Evolutionary conservation across 2,329 filamentous ascomycete species (phyloP), one percentile per base, ranked within the genome.

Genomic region (Phaeosphaeriaceae sp.): DNA sequence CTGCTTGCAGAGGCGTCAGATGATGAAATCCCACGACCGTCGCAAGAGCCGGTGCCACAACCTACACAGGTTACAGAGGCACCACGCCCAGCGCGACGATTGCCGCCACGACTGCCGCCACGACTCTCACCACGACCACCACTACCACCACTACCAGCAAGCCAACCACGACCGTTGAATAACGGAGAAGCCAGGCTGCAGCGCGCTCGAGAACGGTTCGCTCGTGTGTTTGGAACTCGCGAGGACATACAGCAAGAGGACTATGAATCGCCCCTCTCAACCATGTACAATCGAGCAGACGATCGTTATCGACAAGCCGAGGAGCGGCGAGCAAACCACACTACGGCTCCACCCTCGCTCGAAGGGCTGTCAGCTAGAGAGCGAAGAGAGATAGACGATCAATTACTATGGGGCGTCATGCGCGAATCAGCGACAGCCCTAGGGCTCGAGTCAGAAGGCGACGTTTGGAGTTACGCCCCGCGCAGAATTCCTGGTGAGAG

Each of bases 211-310:
- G 68, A 72, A 36, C 57, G 65, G 15, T 59, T 69, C 15, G 52
- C 50, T 4, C 67, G 77, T 8, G 58, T 79, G 0, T 80, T 79
- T 49, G 78, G 78, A 12, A 74, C 74, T 0, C 63, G 77, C 9
- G 78, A 80, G 52, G 77, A 80, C 9, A 68, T 80, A 42, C 64
- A 76, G n/a, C 72, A 70, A 3, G 76, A 78, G 3, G 73, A 77
- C 26, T 80, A 80, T 54, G 73, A 77, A 46, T 77, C 74, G n/a
- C 78, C 78, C 0, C 74, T 81, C 11, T 72, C 75, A 15, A 70
- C 71, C 50, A 76, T 81, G 75, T 81, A 78, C 59, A 73, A 65
- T 15, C 60, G 77, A 40, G 77, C 78, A 1, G 70, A 66, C 48
- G 73, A 74, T 15, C 68, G 77, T 6, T 78, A 78, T 54, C 68